Evolutionary conservation across 2,329 filamentous ascomycete genomes (phyloP).

Genomic region (Gliomastix tumulicola): DNA sequence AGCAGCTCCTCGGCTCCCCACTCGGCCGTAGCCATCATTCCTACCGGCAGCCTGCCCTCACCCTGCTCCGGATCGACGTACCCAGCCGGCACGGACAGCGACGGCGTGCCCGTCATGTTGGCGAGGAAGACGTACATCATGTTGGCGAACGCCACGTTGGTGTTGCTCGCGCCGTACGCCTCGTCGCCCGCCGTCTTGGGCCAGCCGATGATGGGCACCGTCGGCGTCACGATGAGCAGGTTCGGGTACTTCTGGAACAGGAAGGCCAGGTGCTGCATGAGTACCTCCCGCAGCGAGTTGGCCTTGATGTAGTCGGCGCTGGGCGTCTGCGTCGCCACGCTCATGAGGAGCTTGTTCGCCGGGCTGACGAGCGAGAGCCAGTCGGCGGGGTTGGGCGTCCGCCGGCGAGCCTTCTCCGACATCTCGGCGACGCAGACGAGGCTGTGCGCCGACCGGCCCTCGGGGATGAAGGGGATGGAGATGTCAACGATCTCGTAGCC

Average conservation of each 20-base stretch:
- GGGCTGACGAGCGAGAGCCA: slow-evolving; percentile 52
- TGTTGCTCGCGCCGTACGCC: slow-evolving; percentile 68
- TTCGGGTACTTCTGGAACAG: slow-evolving; percentile 67
- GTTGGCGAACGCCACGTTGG: slow-evolving; percentile 62
- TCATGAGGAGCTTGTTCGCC: slow-evolving; percentile 64
- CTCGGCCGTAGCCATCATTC: slow-evolving; percentile 57
- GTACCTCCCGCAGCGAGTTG: slow-evolving; percentile 63
- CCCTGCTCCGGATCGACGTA: slow-evolving; percentile 54
- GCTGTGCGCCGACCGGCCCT: slow-evolving; percentile 71
- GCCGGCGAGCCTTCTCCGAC: slow-evolving; percentile 35
- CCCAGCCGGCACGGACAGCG: slow-evolving; percentile 67
- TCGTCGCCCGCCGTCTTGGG: slow-evolving; percentile 50
- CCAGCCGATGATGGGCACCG: slow-evolving; percentile 71
- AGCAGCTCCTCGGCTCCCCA: slow-evolving; percentile 62
- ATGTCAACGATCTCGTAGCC: slow-evolving; percentile 51
- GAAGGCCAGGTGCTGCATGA: slow-evolving; percentile 72
- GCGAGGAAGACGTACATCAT: slow-evolving; percentile 86
- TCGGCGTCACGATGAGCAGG: slow-evolving; percentile 73
- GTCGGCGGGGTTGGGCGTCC: slow-evolving; percentile 33
- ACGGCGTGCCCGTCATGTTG: slow-evolving; percentile 74
- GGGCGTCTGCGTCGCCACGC: slow-evolving; percentile 55
- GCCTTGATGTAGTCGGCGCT: slow-evolving; percentile 65
- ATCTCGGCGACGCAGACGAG: slow-evolving; percentile 72
- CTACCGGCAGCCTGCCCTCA: slow-evolving; percentile 52
- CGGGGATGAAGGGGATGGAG: slow-evolving; percentile 55